A percentile compares a stretch with the other conserved stretches of the same genome.
Conservation (phyloP, 2,329 filamentous ascomycete species). For the Fusarium piperis region DNA sequence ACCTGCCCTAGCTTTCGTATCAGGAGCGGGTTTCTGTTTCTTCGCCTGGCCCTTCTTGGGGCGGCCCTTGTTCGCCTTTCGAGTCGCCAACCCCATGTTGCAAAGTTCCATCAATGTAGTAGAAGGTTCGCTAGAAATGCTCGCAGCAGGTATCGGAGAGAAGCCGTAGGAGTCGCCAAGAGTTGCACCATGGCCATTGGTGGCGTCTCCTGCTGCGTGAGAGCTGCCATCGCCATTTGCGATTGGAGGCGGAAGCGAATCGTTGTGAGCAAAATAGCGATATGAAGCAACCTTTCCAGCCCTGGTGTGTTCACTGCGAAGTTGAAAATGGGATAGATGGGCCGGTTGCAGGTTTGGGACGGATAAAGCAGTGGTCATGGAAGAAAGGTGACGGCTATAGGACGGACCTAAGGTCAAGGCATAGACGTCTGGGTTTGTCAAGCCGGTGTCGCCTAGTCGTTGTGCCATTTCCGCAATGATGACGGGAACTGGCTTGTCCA, state of each 20-base stretch:
- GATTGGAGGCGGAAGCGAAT: not conserved
- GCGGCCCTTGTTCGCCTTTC: slow-evolving; percentile 41
- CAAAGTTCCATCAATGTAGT: slow-evolving; percentile 40
- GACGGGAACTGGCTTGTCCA: slow-evolving; percentile 48
- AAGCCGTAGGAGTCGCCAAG: slow-evolving; percentile 31
- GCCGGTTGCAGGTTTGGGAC: slow-evolving; percentile 45
- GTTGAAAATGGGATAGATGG: slow-evolving; percentile 47
- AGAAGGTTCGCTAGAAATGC: slow-evolving; percentile 1
- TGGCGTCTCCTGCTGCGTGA: not conserved
- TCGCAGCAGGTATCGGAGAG: not conserved
- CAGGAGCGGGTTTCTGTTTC: slow-evolving; percentile 12
- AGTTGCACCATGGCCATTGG: not conserved
- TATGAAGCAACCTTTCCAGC: slow-evolving; percentile 51
- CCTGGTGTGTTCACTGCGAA: slow-evolving; percentile 49
- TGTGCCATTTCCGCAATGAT: slow-evolving; percentile 45
- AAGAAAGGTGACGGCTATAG: slow-evolving; percentile 51
- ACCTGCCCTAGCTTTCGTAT: slow-evolving; percentile 6
- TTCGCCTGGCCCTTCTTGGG: slow-evolving; percentile 23
- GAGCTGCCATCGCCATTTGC: not conserved
- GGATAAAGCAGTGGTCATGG: slow-evolving; percentile 49
- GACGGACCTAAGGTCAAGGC: slow-evolving; percentile 49
- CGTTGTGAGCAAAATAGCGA: slow-evolving; percentile 41
- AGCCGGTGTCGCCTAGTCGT: slow-evolving; percentile 40
- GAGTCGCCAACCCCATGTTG: slow-evolving; percentile 35
- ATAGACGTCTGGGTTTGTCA: slow-evolving; percentile 52